Base-by-base conservation (phyloP, 495 filamentous ascomycete genomes). In the Baudoinia panamericana region DNA sequence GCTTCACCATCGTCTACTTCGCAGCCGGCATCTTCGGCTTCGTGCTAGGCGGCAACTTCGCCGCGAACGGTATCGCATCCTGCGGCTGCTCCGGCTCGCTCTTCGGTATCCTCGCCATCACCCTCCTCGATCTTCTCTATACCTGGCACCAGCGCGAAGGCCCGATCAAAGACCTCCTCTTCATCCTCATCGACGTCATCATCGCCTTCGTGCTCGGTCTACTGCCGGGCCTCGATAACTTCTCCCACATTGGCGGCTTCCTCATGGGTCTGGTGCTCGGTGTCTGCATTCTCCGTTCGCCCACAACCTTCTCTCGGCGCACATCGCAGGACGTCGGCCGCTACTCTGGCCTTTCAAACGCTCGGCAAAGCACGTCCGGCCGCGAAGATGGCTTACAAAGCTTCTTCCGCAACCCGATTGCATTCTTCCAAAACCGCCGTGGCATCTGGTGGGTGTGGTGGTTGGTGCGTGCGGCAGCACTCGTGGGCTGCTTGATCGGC, bases 381-480 rank as follows among this genome's bases (percentile, higher is more conserved):
- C n/a, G 29, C 45, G 45, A 33, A 2, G 25, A 36, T 4, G 41
- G 66, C 1, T 54, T 75, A 15, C 64, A 62, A 23, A 62, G 65
- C 1, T 85, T 87, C 53, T 55, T 75, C 31, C 78, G 74, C 50
- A 69, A 73, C 41, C 84, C 84, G 0, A 51, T 86, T 0, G 72
- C 71, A 2, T 95, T 95, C 61, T 95, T 97, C 67, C 84, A 82
- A 57, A 84, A 83, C 16, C 70, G 90, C 4, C 93, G 88, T 58
- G 80, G 83, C 18, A 62, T 92, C 1, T 97, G 90, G 90, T 97
- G 90, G 90, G 80, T 64, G 8, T 97, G 92, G 87, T 97, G 90
- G 90, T 60, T 95, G 17, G 71, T 94, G 11, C 69, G 90, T 8
- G 81, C 73, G 7, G 84, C 70, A 5, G 80, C 80, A n/a, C 61